These are phyloP conservation scores for Oryza officinalis DNA, from an alignment of 176 grass and related monocot genomes.

Conservation along the genomic window DNA sequence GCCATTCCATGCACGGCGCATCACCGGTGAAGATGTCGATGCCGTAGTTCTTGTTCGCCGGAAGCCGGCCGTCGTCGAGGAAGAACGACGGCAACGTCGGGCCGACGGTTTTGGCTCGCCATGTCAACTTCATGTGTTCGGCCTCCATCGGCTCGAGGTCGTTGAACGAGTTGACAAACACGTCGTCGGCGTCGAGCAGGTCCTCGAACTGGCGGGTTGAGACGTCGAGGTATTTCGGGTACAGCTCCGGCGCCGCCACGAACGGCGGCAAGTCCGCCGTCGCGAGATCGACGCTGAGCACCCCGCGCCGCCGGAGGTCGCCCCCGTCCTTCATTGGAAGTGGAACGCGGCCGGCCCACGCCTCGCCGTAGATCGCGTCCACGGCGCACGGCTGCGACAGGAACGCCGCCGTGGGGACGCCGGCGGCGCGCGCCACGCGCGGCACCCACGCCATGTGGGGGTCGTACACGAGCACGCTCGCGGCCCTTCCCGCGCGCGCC, in stretches of 20 bases:
- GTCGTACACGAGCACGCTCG: conserved; percentile 40
- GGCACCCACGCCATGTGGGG: conserved; percentile 23
- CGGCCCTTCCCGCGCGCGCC: background rate
- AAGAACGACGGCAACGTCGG: conserved; percentile 37
- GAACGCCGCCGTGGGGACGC: conserved; percentile 8
- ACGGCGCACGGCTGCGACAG: conserved; percentile 8
- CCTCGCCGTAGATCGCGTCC: conserved; percentile 35
- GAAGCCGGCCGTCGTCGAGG: conserved; percentile 31
- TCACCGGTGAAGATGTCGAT: conserved; percentile 17
- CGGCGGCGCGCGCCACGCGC: background rate
- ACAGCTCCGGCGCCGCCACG: background rate
- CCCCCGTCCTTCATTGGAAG: conserved; percentile 20
- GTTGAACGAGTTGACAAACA: conserved; percentile 31
- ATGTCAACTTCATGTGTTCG: conserved; percentile 31
- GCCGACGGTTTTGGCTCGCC: conserved; percentile 42
- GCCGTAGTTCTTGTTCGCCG: conserved; percentile 32
- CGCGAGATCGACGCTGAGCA: background rate
- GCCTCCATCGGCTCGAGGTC: conserved; percentile 41
- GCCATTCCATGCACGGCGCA: conserved; percentile 32
- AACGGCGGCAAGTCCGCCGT: conserved; percentile 34
- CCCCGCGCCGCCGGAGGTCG: background rate
- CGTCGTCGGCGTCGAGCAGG: conserved; percentile 19
- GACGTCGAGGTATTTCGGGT: background rate
- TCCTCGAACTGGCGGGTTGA: conserved; percentile 6
- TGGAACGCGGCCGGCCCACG: background rate